Evolutionary conservation across 225 moss, liverwort and hornwort species (phyloP).

Genomic region (Physcomitrium patens): DNA sequence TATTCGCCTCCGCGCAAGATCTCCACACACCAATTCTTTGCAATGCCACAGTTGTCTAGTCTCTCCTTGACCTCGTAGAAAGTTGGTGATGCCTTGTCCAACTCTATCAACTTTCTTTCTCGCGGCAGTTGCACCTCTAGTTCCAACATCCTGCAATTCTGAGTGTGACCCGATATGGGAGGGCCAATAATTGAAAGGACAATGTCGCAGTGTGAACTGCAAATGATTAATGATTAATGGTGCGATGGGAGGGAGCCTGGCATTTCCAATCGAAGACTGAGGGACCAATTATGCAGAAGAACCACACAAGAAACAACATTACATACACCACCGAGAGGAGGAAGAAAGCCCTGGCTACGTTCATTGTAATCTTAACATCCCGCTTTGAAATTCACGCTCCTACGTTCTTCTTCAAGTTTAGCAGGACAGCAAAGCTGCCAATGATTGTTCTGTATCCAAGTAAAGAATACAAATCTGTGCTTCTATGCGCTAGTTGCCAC

Average conservation of each 20-base stretch:
- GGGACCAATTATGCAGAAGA: conserved; percentile 34
- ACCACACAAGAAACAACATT: conserved; percentile 40
- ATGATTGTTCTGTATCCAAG: background rate
- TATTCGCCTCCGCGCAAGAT: conserved; percentile 48
- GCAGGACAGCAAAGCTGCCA: background rate
- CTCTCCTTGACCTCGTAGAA: conserved; percentile 58
- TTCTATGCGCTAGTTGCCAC: background rate
- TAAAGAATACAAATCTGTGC: background rate
- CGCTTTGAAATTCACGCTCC: background rate
- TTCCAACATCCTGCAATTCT: conserved; percentile 40
- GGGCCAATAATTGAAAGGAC: background rate
- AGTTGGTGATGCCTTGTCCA: conserved; percentile 52
- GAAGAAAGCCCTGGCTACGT: conserved; percentile 27
- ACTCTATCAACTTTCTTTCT: conserved; percentile 52
- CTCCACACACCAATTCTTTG: conserved; percentile 59
- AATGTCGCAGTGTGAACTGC: conserved; percentile 19
- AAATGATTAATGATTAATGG: conserved; percentile 30
- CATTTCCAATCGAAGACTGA: conserved; percentile 30
- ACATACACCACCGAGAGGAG: conserved; percentile 35
- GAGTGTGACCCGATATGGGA: background rate
- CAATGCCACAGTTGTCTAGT: conserved; percentile 42
- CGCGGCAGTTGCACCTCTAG: conserved; percentile 48
- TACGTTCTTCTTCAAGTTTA: background rate
- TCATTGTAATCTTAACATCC: conserved; percentile 21
- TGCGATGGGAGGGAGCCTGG: conserved; percentile 18